Base-by-base conservation (phyloP, 495 filamentous ascomycete species). In the Corynascus novoguineensis region DNA sequence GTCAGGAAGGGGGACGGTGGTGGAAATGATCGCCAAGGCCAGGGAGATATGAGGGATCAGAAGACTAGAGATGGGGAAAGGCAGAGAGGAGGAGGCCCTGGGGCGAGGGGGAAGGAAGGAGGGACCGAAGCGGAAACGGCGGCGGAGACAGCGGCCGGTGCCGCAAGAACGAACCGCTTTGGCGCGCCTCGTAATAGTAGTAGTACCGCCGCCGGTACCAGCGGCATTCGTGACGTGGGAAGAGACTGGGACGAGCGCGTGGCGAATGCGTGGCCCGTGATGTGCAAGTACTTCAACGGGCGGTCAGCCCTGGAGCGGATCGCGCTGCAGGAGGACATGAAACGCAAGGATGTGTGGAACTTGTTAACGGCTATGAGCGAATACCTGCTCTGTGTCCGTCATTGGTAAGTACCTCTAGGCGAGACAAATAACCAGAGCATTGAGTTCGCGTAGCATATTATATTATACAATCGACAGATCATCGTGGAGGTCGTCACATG, bases 221-320 rank as follows among this genome's bases (percentile, higher is more conserved):
- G 28, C 25, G 34, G 37, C 21, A 10, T 31, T 19, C 34, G 50
- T 10, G 49, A 48, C 35, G 42, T 34, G 10, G 59, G 22, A n/a
- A n/a, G n/a, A 10, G 68, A 61, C 25, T 66, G 70, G 61, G 71
- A 79, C 49, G 70, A 71, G 34, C 70, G 74, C 25, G 74, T 75
- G 11, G 69, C 67, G 49, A 73, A 73, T 52, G 75, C 73, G 21
- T 81, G 78, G 68, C 77, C 78, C 38, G 70, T 70, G 31, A 79
- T 87, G 37, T 74, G 86, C 62, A 87, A 87, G 67, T 95, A 96
- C 69, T 89, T 97, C 60, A 92, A 97, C 71, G 93, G 93, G 1
- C 76, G 78, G 42, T 83, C 89, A 68, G 89, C 92, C 5, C 72
- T 98, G 37, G 93, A 98, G 74, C 86, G 92, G 68, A 88, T 97